Conservation (phyloP, 148 eudicot genomes). For the Camellia sinensis region DNA sequence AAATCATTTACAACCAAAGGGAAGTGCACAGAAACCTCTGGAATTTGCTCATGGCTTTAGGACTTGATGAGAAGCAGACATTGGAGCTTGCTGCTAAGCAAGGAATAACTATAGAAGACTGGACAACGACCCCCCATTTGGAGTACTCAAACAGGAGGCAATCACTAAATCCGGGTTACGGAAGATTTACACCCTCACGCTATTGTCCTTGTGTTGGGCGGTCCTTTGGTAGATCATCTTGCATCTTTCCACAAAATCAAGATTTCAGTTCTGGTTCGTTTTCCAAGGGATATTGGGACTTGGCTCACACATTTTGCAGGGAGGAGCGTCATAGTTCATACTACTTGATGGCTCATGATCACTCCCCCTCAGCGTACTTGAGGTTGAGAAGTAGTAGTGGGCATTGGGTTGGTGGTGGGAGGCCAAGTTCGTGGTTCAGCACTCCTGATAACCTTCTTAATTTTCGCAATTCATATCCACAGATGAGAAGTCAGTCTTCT, state of each 20-base stretch:
- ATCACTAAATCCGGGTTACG: conserved; percentile 24
- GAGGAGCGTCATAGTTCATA: conserved; percentile 44
- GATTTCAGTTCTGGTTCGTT: conserved; percentile 22
- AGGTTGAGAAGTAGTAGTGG: conserved; percentile 18
- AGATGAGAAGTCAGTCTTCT: conserved; percentile 28
- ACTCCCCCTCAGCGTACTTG: conserved; percentile 32
- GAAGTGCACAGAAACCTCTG: conserved; percentile 68
- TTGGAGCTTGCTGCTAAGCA: conserved; percentile 55
- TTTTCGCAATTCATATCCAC: conserved; percentile 29
- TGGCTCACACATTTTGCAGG: conserved; percentile 23
- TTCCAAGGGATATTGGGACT: conserved; percentile 12
- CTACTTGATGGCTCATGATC: conserved; percentile 39
- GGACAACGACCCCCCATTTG: conserved; percentile 30
- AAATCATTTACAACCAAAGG: conserved; percentile 61
- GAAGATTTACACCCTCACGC: conserved; percentile 19
- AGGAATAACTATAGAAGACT: conserved; percentile 56
- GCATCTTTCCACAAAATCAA: conserved; percentile 28
- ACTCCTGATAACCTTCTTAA: conserved; percentile 18
- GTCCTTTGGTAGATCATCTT: conserved; percentile 29
- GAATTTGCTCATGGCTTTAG: conserved; percentile 56
- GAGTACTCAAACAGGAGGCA: conserved; percentile 22
- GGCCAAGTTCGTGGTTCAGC: conserved; percentile 18
- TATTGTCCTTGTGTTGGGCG: conserved; percentile 24
- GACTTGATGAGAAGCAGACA: conserved; percentile 54
- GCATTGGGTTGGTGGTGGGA: conserved; percentile 13